phyloP scores from a whole-genome alignment of 352 stramenopile genomes.

The Phytophthora fragariae region DNA sequence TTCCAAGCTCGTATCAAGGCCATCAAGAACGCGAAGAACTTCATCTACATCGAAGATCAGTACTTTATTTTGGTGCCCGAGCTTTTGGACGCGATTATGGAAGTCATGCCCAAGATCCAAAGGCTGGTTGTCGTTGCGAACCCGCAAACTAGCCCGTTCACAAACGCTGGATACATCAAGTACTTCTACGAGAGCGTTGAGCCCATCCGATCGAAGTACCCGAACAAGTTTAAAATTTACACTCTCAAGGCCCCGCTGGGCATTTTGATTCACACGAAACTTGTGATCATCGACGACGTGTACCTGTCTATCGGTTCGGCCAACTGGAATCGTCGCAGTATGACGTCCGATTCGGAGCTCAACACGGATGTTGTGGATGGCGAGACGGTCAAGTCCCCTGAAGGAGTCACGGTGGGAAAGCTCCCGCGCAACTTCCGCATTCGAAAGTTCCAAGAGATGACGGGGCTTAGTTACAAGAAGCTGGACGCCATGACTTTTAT shows the following conservation, averaged over 20 bases:
- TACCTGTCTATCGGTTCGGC: slow-evolving; percentile 61
- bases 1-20: slow-evolving; percentile 50
- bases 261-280: slow-evolving; percentile 60
- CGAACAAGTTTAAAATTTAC: slow-evolving; percentile 45
- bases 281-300: slow-evolving; percentile 67
- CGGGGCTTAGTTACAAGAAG: slow-evolving; percentile 48
- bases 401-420: slow-evolving; percentile 41
- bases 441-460: slow-evolving; percentile 69
- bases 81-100: slow-evolving; percentile 49
- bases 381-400: slow-evolving; percentile 24
- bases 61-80: slow-evolving; percentile 41
- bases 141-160: slow-evolving; percentile 29
- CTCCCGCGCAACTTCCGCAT: slow-evolving; percentile 62
- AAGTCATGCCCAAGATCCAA: slow-evolving; percentile 53
- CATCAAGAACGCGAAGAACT: slow-evolving; percentile 50
- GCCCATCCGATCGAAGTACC: slow-evolving; percentile 44
- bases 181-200: slow-evolving; percentile 60
- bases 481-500: slow-evolving; percentile 59
- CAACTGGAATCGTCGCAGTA: slow-evolving; percentile 61
- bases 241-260: slow-evolving; percentile 36
- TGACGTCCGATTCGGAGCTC: slow-evolving; percentile 63
- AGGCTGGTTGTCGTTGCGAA: slow-evolving; percentile 56
- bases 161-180: slow-evolving; percentile 47
- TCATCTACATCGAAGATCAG: slow-evolving; percentile 30
- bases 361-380: slow-evolving; percentile 56